Evolutionary conservation across 371 early-diverging fungal genomes (phyloP).

Genomic region (Paraphysoderma sedebokerense): DNA sequence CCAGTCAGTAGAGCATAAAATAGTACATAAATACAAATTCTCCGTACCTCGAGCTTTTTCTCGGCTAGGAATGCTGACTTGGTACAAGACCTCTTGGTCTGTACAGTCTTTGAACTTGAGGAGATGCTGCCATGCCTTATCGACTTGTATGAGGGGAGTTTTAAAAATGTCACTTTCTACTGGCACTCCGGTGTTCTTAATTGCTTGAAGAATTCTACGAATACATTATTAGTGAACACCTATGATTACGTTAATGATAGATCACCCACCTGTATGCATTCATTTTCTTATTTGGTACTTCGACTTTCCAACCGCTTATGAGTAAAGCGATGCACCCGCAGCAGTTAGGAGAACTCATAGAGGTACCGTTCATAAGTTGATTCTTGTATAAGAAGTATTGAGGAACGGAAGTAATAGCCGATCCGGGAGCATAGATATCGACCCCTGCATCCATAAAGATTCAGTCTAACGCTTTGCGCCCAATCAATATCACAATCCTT

Average conservation of each 20-base stretch:
- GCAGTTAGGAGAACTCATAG: slow-evolving; percentile 57
- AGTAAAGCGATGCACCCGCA: slow-evolving; percentile 71
- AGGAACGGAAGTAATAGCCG: slow-evolving; percentile 85
- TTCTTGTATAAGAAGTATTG: slow-evolving; percentile 53
- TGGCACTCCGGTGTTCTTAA: slow-evolving; percentile 49
- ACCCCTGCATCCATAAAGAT: too few species aligned
- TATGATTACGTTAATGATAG: too few species aligned
- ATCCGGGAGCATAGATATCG: slow-evolving; percentile 78
- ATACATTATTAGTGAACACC: too few species aligned
- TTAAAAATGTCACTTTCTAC: slow-evolving; percentile 53
- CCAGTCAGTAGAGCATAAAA: neutral
- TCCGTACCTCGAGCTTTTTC: slow-evolving; percentile 3
- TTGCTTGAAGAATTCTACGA: slow-evolving; percentile 60
- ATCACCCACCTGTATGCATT: too few species aligned
- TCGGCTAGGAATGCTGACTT: slow-evolving; percentile 20
- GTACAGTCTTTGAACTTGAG: slow-evolving; percentile 29
- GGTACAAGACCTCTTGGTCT: slow-evolving; percentile 50
- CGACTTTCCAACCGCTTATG: slow-evolving; percentile 60
- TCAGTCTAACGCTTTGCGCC: neutral
- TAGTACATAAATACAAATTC: neutral
- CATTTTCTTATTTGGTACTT: slow-evolving; percentile 11
- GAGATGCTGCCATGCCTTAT: slow-evolving; percentile 67
- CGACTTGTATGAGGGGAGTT: slow-evolving; percentile 74
- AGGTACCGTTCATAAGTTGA: slow-evolving; percentile 82
- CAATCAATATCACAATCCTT: slow-evolving; percentile 10